A percentile compares a stretch with the other conserved stretches of the same genome.
Evolutionary conservation across 2,329 filamentous ascomycete genomes (phyloP).

Genomic region (Lecanicillium sp.): DNA sequence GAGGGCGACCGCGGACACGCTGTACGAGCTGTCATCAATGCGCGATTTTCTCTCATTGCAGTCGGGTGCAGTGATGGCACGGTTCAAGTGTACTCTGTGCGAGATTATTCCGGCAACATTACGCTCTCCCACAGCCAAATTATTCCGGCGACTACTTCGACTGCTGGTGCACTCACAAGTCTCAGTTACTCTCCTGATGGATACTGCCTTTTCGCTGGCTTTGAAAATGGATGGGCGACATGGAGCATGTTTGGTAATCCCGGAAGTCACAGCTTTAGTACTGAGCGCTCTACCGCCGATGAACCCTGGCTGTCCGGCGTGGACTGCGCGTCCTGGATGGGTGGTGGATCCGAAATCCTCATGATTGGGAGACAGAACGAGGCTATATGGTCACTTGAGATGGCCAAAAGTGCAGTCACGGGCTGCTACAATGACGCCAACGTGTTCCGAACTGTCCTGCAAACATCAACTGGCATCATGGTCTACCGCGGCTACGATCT

Average conservation of each 20-base stretch:
- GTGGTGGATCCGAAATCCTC: slow-evolving; percentile 79
- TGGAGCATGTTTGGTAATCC: slow-evolving; percentile 98
- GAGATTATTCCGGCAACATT: slow-evolving; percentile 91
- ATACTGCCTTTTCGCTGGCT: slow-evolving; percentile 92
- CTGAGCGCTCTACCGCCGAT: slow-evolving; percentile 54
- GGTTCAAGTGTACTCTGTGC: slow-evolving; percentile 84
- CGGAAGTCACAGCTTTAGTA: slow-evolving; percentile 74
- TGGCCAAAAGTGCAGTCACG: slow-evolving; percentile 88
- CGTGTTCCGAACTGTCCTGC: slow-evolving; percentile 79
- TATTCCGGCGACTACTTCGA: slow-evolving; percentile 59
- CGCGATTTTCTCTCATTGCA: slow-evolving; percentile 87
- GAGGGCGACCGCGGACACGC: slow-evolving; percentile 54
- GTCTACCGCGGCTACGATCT: slow-evolving; percentile 91
- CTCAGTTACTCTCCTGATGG: slow-evolving; percentile 89
- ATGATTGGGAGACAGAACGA: slow-evolving; percentile 66
- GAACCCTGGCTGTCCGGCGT: slow-evolving; percentile 84
- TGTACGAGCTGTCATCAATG: slow-evolving; percentile 77
- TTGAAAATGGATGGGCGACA: slow-evolving; percentile 85
- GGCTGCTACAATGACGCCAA: slow-evolving; percentile 91
- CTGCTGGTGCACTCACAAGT: slow-evolving; percentile 66
- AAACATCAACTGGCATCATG: slow-evolving; percentile 83
- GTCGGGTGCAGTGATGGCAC: slow-evolving; percentile 75
- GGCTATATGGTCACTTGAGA: slow-evolving; percentile 80
- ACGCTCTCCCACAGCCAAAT: slow-evolving; percentile 74
- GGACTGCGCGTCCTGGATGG: slow-evolving; percentile 75